These are phyloP conservation scores for Clausena lansium DNA, from an alignment of 345 rosid species.

Conservation along the genomic window DNA sequence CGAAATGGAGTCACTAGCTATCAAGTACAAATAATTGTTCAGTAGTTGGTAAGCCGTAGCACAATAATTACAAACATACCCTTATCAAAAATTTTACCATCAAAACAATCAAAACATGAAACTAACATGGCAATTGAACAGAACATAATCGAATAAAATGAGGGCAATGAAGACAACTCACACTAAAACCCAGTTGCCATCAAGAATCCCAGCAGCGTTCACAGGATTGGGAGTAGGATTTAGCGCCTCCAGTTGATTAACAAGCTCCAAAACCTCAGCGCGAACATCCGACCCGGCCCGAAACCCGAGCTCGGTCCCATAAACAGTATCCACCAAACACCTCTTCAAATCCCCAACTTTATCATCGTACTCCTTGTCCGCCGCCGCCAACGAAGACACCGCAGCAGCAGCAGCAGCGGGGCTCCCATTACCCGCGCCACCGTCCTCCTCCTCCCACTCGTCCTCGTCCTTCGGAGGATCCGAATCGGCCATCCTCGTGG, in stretches of 20 bases:
- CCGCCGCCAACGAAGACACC: conserved; percentile 10
- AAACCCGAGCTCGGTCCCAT: conserved; percentile 80
- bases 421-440: conserved; percentile 42
- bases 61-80: background rate
- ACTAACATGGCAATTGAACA: background rate
- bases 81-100: too few species aligned
- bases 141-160: background rate
- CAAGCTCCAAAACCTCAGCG: conserved; percentile 85
- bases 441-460: conserved; percentile 67
- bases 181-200: conserved; percentile 93
- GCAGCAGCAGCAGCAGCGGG: conserved; percentile 19
- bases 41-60: background rate
- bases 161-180: conserved; percentile 37
- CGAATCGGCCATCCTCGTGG: conserved; percentile 49
- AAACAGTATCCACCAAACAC: conserved; percentile 78
- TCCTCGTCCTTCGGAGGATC: conserved; percentile 82
- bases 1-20: background rate
- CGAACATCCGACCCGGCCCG: conserved; percentile 65
- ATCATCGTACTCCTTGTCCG: conserved; percentile 19
- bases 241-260: conserved; percentile 76
- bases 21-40: too few species aligned
- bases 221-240: conserved; percentile 75
- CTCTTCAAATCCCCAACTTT: conserved; percentile 60
- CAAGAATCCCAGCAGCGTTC: conserved; percentile 62
- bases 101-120: background rate